Conservation (phyloP, 768 basidiomycete species). For the Panaeolus papilionaceus region DNA sequence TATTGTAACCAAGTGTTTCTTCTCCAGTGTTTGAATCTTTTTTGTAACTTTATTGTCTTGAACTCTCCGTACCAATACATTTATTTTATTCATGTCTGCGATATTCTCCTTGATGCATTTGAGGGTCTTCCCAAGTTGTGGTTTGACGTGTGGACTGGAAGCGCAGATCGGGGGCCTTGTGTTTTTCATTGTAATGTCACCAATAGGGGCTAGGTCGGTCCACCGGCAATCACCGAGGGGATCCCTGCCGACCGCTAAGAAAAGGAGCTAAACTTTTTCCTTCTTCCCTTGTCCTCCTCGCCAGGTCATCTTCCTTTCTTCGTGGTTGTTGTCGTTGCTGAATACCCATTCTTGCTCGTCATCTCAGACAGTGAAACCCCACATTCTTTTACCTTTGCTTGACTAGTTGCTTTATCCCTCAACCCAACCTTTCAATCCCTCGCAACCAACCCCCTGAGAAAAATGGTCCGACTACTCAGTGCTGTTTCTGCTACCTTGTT, state of each 20-base stretch:
- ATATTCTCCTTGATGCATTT: not conserved
- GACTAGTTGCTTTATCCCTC: not conserved
- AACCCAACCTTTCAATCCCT: not conserved
- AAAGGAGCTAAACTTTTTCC: conserved; percentile 12
- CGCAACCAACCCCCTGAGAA: conserved; percentile 8
- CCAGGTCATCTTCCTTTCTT: not conserved
- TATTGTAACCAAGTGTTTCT: conserved; percentile 3
- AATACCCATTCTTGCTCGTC: conserved; percentile 7
- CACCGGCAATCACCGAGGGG: conserved; percentile 7
- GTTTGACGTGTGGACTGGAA: conserved; percentile 1
- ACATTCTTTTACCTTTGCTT: conserved; percentile 21
- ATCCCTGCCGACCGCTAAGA: conserved; percentile 14
- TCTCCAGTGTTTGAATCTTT: not conserved
- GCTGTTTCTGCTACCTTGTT: conserved; percentile 30
- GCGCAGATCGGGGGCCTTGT: not conserved
- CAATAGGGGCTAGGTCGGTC: not conserved
- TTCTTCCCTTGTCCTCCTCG: conserved; percentile 6
- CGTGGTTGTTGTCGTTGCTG: conserved; percentile 4
- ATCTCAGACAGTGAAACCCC: conserved; percentile 12
- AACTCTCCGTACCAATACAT: not conserved
- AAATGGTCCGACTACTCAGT: conserved; percentile 19
- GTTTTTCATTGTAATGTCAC: not conserved
- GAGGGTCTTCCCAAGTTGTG: not conserved
- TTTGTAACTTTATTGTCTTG: conserved; percentile 9
- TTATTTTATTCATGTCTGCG: not conserved